Evolutionary conservation across 371 early-diverging fungal species (phyloP).

Genomic region (Circinella umbellata): DNA sequence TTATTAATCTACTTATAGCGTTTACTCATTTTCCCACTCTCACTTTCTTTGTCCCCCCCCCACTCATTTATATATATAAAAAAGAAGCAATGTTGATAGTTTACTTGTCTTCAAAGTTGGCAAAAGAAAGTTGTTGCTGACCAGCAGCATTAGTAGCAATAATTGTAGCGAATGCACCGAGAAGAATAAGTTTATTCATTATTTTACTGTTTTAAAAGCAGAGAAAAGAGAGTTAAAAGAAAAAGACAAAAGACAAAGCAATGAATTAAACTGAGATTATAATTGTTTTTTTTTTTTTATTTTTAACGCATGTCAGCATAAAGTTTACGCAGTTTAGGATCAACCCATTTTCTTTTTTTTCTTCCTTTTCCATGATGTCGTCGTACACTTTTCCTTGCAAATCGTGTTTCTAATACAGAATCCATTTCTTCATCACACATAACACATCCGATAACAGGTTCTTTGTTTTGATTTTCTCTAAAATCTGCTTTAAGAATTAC

Average conservation of each 20-base stretch:
- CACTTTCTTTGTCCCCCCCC: neutral
- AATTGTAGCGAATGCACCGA: neutral
- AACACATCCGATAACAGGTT: constrained; percentile 46
- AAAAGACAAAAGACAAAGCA: too few species aligned
- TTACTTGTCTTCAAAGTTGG: constrained; percentile 30
- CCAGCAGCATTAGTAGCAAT: neutral
- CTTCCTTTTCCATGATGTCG: constrained; percentile 27
- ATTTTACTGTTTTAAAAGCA: too few species aligned
- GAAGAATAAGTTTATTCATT: neutral
- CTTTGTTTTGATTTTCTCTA: constrained; percentile 50
- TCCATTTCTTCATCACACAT: constrained; percentile 57
- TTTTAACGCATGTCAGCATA: constrained; percentile 32
- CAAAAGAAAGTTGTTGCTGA: constrained; percentile 14
- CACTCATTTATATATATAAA: neutral
- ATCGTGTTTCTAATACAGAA: constrained; percentile 44
- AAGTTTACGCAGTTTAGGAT: constrained; percentile 30
- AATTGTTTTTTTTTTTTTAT: neutral
- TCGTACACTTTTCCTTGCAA: constrained; percentile 29
- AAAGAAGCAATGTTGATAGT: neutral
- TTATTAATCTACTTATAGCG: neutral
- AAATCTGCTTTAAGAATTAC: constrained; percentile 48
- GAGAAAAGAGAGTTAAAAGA: neutral
- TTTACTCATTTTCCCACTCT: too few species aligned
- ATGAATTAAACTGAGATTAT: too few species aligned
- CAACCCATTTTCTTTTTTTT: constrained; percentile 24